These are phyloP conservation scores for Phytophthora hybrid DNA, from an alignment of 352 stramenopile species.

Conservation along the genomic window DNA sequence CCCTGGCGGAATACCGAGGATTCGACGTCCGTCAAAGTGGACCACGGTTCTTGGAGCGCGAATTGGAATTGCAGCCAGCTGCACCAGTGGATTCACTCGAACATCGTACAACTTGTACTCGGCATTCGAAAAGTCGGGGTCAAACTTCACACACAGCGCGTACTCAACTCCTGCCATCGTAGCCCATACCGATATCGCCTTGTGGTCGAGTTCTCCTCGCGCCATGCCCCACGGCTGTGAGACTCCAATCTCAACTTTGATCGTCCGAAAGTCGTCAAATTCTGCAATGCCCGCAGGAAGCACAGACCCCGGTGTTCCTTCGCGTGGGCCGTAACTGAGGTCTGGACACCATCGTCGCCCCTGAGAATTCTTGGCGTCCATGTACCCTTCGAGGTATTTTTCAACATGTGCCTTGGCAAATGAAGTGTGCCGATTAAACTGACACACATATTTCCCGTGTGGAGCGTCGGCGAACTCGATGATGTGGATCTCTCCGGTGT, in stretches of 20 bases:
- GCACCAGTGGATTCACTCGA: conserved; percentile 41
- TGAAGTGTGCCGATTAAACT: conserved; percentile 4
- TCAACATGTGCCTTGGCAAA: conserved; percentile 13
- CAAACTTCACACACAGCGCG: conserved; percentile 50
- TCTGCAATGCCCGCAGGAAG: conserved; percentile 47
- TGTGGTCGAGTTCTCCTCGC: conserved; percentile 50
- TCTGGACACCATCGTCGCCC: conserved; percentile 39
- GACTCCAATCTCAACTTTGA: conserved; percentile 50
- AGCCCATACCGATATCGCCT: conserved; percentile 44
- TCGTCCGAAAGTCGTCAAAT: conserved; percentile 47
- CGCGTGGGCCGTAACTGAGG: conserved; percentile 43
- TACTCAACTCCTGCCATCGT: conserved; percentile 52
- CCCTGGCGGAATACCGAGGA: conserved; percentile 47
- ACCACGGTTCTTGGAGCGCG: conserved; percentile 44
- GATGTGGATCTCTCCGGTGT: conserved; percentile 46
- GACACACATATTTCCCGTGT: conserved; percentile 30
- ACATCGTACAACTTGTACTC: conserved; percentile 54
- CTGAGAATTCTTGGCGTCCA: conserved; percentile 39
- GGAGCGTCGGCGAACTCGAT: conserved; percentile 46
- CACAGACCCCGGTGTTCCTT: conserved; percentile 38
- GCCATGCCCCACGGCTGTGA: conserved; percentile 47
- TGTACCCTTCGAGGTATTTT: conserved; percentile 22
- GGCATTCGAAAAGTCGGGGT: conserved; percentile 45
- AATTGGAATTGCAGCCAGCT: conserved; percentile 44
- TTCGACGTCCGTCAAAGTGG: conserved; percentile 48